Evolutionary conservation across 2,329 filamentous ascomycete species (phyloP), one percentile per base, ranked within the genome.

Genomic region (Dactylellina cionopaga): DNA sequence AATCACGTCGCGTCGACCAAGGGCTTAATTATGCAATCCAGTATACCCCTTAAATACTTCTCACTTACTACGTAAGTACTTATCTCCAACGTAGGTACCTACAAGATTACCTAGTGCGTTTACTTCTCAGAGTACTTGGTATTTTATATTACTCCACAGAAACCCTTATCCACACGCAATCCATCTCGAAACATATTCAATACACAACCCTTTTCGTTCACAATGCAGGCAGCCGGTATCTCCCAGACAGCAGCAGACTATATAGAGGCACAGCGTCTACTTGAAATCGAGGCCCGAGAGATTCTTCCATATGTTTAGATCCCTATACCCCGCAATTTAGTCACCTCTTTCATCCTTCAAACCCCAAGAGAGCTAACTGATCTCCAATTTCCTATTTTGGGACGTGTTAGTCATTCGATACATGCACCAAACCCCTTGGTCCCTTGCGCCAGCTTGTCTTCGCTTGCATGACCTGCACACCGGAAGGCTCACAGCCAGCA

Each of bases 271-370:
- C 95, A 99, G 80, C 89, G 97, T 78, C 88, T 90, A 76, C 89
- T 99, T 58, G 95, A 99, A 82, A 92, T 91, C 17, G 95, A 99
- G 82, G 95, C 95, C 47, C 92, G 93, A 77, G 94, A 99, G 84
- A 91, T 91, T 73, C 86, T 99, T 5, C 95, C 95, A 75, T 99
- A 96, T 80, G 92, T 96, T 83, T 78, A 87, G 76, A 13, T 13
- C 49, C 24, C 22, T 39, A 39, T 49, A 44, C 19, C 17, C 41
- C 37, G 4, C n/a, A n/a, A n/a, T n/a, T n/a, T n/a, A n/a, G n/a
- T n/a, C n/a, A n/a, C n/a, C n/a, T n/a, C n/a, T n/a, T n/a, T n/a
- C n/a, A n/a, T n/a, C n/a, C n/a, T n/a, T n/a, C n/a, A n/a, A n/a
- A n/a, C n/a, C n/a, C n/a, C n/a, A n/a, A n/a, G n/a, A n/a, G n/a